Evolutionary conservation across 2,329 filamentous ascomycete genomes (phyloP).

Genomic region (Fusarium mexicanum): DNA sequence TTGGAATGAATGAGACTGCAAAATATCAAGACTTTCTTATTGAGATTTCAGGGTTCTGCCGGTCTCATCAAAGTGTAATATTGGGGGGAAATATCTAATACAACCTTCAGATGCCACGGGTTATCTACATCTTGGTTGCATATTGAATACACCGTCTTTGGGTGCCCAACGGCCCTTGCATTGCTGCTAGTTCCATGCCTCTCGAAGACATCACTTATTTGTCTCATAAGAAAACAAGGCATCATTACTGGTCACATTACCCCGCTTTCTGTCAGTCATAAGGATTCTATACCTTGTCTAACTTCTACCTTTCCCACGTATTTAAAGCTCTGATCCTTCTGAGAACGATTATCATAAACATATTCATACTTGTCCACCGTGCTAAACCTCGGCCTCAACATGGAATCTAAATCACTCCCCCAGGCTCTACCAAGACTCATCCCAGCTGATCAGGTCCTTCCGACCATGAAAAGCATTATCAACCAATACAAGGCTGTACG

Average conservation of each 20-base stretch:
- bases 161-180: too few relatives aligned
- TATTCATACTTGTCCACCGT: too few relatives aligned
- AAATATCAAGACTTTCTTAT: background rate
- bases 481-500: accelerated
- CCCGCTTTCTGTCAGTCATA: too few relatives aligned
- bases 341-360: too few relatives aligned
- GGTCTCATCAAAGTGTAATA: background rate
- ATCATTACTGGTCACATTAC: too few relatives aligned
- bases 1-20: accelerated
- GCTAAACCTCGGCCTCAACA: background rate
- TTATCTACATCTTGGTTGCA: background rate
- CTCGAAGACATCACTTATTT: too few relatives aligned
- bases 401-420: background rate
- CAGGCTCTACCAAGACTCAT: background rate
- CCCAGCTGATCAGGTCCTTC: too few relatives aligned
- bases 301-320: too few relatives aligned
- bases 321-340: too few relatives aligned
- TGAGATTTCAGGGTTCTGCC: background rate
- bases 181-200: too few relatives aligned
- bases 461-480: background rate
- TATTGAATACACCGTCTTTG: background rate
- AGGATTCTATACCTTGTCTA: too few relatives aligned
- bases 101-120: background rate
- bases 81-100: background rate
- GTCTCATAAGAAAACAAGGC: too few relatives aligned